Evolutionary conservation across 202 grass and related monocot species (phyloP), one percentile per base, ranked within the genome.

Genomic region (Cymbopogon flexuosus): DNA sequence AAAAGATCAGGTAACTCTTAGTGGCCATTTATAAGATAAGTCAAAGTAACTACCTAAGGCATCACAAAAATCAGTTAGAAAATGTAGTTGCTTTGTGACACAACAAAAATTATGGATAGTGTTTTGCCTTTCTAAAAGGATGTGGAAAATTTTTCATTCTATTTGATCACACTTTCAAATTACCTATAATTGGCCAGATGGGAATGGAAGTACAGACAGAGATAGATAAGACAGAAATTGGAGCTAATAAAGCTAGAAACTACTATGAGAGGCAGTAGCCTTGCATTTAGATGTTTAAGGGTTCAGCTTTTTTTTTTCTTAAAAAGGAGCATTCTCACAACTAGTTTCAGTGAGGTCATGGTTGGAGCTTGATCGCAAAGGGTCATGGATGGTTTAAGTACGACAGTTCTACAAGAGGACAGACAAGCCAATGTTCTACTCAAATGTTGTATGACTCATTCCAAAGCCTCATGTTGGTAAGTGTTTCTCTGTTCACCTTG

Each of bases 401-500:
- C 2, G 9, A 24, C 5, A 69, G 37, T 27, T 69, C 66, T 69
- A 43, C 10, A 68, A 12, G 37, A 43, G 37, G 5, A 40, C n/a
- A 67, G 18, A 22, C 34, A 68, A 68, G 37, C 12, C 67, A 70
- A 45, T 70, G 23, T 24, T 71, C 23, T 16, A 18, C 57, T 39
- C 11, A 51, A 37, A 83, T 43, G 49, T 21, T 21, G 52, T 57
- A 22, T 33, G 15, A 34, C 9, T 37, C 27, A 22, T 57, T 57
- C 43, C 68, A n/a, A n/a, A 47, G 18, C 8, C 16, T 21, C 14
- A 83, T 69, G 2, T 58, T 72, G 46, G 43, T 8, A 78, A 42
- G 68, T 30, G 3, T 30, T 70, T 16, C 40, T 47, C 34, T 78
- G 69, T 35, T 81, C 85, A 97, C 95, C 95, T 94, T 98, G 65